Conservation (phyloP, 805 yeast genomes). For the Kockiozyma suomiensis region DNA sequence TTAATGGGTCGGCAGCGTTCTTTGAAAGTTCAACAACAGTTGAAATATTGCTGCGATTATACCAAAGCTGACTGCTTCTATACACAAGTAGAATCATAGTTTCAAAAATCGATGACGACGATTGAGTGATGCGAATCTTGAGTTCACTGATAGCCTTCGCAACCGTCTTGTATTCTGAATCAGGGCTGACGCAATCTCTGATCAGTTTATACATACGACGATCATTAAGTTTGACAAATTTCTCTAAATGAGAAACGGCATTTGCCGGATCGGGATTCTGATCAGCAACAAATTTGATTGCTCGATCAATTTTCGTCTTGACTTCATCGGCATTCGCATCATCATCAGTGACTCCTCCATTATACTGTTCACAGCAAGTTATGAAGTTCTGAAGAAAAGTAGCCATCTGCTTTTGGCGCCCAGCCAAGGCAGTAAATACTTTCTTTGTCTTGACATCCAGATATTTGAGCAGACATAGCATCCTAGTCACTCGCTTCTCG, state of each 20-base stretch:
- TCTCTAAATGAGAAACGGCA: constrained; percentile 54
- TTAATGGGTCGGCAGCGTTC: constrained; percentile 42
- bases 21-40: constrained; percentile 54
- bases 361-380: constrained; percentile 48
- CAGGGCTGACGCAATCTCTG: constrained; percentile 55
- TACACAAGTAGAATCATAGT: constrained; percentile 61
- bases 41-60: constrained; percentile 65
- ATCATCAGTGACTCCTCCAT: constrained; percentile 38
- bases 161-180: constrained; percentile 62
- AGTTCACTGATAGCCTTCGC: constrained; percentile 66
- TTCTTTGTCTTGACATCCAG: constrained; percentile 61
- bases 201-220: constrained; percentile 61
- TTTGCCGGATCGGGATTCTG: constrained; percentile 58
- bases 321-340: constrained; percentile 15
- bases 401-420: constrained; percentile 60
- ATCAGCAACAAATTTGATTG: constrained; percentile 62
- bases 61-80: constrained; percentile 61
- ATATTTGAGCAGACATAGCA: constrained; percentile 52
- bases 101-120: constrained; percentile 52
- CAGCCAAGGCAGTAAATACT: constrained; percentile 68
- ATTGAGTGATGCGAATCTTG: constrained; percentile 48
- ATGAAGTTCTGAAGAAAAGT: background rate
- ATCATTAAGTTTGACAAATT: constrained; percentile 59
- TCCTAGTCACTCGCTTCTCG: constrained; percentile 54
- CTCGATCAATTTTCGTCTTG: constrained; percentile 14